These are phyloP conservation scores for Neoarthrinium moseri DNA, from an alignment of 2,329 filamentous ascomycete genomes.

Conservation along the genomic window DNA sequence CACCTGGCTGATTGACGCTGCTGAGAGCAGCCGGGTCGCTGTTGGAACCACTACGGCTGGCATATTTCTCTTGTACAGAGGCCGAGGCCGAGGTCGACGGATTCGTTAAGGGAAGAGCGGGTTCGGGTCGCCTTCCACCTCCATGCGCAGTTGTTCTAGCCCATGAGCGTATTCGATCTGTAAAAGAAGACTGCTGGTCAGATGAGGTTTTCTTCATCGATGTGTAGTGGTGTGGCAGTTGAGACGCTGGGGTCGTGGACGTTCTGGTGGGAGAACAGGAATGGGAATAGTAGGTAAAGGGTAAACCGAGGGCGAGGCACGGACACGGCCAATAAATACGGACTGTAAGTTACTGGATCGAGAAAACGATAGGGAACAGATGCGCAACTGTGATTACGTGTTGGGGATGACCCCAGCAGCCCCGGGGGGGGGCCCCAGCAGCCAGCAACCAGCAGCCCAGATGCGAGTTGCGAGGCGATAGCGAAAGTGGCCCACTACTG, in stretches of 20 bases:
- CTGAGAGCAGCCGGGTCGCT: constrained; percentile 19
- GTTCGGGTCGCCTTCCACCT: constrained; percentile 40
- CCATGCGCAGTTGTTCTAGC: constrained; percentile 55
- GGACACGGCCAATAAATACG: constrained; percentile 1
- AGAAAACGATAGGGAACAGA: no score
- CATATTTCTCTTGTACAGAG: constrained; percentile 18
- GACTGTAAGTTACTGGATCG: no score
- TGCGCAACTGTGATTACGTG: no score
- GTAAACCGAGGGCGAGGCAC: background rate
- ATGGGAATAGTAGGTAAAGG: background rate
- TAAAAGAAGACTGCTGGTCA: constrained; percentile 43
- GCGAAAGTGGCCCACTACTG: no score
- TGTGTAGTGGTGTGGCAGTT: constrained; percentile 30
- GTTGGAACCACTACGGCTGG: constrained; percentile 16
- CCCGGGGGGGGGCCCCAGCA: no score
- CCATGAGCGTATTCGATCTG: constrained; percentile 58
- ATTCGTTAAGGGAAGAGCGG: constrained; percentile 39
- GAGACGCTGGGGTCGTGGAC: constrained; percentile 24
- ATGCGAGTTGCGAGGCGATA: no score
- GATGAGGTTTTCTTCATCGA: constrained; percentile 64
- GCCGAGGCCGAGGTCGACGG: constrained; percentile 19
- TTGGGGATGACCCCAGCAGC: no score
- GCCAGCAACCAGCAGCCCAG: no score
- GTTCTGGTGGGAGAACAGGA: constrained; percentile 1
- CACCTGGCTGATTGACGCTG: constrained; percentile 20